A percentile compares a stretch with the other conserved stretches of the same genome.
phyloP scores from a whole-genome alignment of 2,329 filamentous ascomycete species.

The Cladorrhinum sp. region DNA sequence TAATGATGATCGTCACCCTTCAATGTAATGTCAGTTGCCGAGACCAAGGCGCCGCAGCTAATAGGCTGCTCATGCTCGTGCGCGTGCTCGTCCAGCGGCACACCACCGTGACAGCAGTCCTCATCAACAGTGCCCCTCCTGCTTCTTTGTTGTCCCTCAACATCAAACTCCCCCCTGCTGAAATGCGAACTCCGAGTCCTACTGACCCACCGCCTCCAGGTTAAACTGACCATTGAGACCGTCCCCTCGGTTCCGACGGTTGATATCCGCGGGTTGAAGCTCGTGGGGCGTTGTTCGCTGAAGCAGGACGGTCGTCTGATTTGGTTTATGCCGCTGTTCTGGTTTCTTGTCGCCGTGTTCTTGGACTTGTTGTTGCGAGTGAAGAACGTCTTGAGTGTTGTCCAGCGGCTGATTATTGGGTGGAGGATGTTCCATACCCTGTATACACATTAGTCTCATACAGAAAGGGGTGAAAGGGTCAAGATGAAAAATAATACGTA shows the following conservation, averaged over 20 bases:
- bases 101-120: too few species aligned
- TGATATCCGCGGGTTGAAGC: conserved; percentile 19
- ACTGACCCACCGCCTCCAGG: conserved; percentile 19
- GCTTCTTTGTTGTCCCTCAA: background rate
- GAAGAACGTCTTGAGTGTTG: conserved; percentile 1
- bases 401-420: conserved; percentile 13
- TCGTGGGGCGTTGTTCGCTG: conserved; percentile 3
- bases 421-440: conserved; percentile 25
- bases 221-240: conserved; percentile 16
- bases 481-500: background rate
- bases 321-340: background rate
- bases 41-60: background rate
- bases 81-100: background rate
- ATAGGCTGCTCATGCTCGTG: too few species aligned
- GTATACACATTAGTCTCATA: background rate
- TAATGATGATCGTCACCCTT: background rate
- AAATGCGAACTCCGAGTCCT: conserved; percentile 11
- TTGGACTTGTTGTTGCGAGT: background rate
- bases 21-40: background rate
- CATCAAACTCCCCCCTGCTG: background rate
- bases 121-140: background rate
- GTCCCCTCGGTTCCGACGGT: conserved; percentile 12
- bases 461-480: background rate
- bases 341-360: background rate
- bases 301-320: background rate